Base-by-base conservation (phyloP, 352 stramenopile genomes). In the Phytophthora cactorum region DNA sequence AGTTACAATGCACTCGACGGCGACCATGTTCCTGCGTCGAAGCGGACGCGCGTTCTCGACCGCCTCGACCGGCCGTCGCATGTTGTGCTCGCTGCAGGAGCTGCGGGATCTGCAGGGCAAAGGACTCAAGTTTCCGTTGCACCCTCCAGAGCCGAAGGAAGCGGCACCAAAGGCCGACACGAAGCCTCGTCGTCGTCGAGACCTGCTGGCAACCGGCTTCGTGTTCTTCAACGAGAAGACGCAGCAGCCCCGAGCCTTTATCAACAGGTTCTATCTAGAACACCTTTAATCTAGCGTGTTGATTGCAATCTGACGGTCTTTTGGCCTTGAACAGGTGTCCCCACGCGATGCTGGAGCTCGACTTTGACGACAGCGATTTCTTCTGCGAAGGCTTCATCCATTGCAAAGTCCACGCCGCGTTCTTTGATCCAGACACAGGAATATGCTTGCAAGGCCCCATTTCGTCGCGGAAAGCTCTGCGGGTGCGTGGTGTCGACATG, bases 311-410 rank as follows among this genome's bases (percentile, higher is more conserved):
- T 67, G 29, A 64, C 27, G 36, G 2, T 15, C 41, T 65, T 53
- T 28, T 61, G 51, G 27, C 27, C 14, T 22, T 59, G 56, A 12
- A 34, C 46, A 89, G 81, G 49, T 91, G 84, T 58, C 81, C 84
- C 6, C 83, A 95, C 53, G 85, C 86, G 44, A 68, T 79, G 57
- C 64, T 93, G 59, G 84, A 95, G 69, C 67, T 95, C 50, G 84
- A 95, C 60, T 66, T 90, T 51, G 83, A 92, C 67, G 87, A 93
- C 75, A 84, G 78, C 68, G 84, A 93, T 61, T 95, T 95, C 63
- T 91, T 93, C 66, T 81, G 69, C 54, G 79, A 91, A 70, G 84
- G 84, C 11, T 91, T 93, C 55, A 70, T 95, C 45, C 82, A 91
- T 59, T 95, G 86, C 78, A 95, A 95, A 59, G 83, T 74, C 2